Percentiles rank a stretch among this genome's conserved stretches.
Evolutionary conservation across 2,329 filamentous ascomycete genomes (phyloP).

Genomic region (Stachybotrys echinatus): DNA sequence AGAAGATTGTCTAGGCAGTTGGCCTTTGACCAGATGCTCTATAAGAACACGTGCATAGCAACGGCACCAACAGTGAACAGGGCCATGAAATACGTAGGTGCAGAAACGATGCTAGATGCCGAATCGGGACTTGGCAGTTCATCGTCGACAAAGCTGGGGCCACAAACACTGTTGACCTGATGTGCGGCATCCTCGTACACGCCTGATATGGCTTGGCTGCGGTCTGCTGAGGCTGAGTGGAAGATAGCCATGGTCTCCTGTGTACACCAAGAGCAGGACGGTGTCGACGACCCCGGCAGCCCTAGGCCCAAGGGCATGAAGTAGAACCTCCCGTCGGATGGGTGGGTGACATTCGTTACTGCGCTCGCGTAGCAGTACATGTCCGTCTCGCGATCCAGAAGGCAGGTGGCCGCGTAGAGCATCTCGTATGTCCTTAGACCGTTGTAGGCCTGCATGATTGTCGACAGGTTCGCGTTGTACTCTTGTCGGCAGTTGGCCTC

Average conservation of each 20-base stretch:
- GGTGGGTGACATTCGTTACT: constrained; percentile 66
- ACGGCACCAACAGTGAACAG: no score
- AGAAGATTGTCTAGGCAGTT: no score
- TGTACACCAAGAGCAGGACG: constrained; percentile 72
- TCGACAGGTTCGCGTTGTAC: constrained; percentile 50
- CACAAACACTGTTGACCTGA: constrained; percentile 65
- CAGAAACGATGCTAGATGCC: neutral
- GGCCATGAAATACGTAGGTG: no score
- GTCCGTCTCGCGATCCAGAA: constrained; percentile 51
- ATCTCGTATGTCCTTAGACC: constrained; percentile 73
- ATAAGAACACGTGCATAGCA: no score
- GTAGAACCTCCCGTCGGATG: constrained; percentile 76
- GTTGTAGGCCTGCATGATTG: constrained; percentile 55
- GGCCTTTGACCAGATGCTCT: no score
- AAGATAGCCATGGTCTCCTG: constrained; percentile 79
- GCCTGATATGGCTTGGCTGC: constrained; percentile 57
- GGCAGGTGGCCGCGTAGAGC: constrained; percentile 75
- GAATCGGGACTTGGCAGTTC: constrained; percentile 37
- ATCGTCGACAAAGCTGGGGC: constrained; percentile 50
- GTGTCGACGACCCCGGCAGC: constrained; percentile 61
- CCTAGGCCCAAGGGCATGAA: constrained; percentile 73
- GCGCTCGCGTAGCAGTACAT: constrained; percentile 82
- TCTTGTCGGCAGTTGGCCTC: constrained; percentile 67
- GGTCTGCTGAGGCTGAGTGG: constrained; percentile 61
- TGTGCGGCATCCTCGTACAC: constrained; percentile 69